Conservation (phyloP, 768 basidiomycete species). For the Mycena belliarum region DNA sequence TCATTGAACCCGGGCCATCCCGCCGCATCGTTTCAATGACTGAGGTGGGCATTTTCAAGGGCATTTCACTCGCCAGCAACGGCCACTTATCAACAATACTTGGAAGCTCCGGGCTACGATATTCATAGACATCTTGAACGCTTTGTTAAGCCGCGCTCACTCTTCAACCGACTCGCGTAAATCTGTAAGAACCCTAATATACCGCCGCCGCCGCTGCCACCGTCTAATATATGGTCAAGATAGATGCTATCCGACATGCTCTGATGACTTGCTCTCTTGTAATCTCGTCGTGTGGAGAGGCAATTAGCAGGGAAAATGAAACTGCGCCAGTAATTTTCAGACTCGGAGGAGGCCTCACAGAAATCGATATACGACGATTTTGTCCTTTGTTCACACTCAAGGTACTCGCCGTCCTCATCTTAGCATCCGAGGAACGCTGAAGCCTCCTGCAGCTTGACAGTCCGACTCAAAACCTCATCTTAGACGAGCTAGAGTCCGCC, state of each 20-base stretch:
- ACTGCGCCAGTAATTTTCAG: not conserved
- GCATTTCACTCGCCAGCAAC: no score
- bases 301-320: not conserved
- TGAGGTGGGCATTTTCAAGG: no score
- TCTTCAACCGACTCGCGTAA: not conserved
- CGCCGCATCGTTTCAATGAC: no score
- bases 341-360: not conserved
- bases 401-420: not conserved
- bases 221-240: no score
- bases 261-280: not conserved
- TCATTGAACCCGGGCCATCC: no score
- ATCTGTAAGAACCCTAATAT: conserved; percentile 1
- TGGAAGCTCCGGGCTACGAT: not conserved
- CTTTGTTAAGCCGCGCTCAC: not conserved
- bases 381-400: not conserved
- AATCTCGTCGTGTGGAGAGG: not conserved
- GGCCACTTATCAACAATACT: no score
- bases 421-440: not conserved
- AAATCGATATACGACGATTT: conserved; percentile 8
- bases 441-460: not conserved
- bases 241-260: not conserved
- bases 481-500: conserved; percentile 2
- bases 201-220: no score
- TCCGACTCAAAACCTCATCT: conserved; percentile 1
- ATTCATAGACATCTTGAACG: not conserved